Conservation (phyloP, 2,329 filamentous ascomycete genomes). For the Cladosporium sp. region DNA sequence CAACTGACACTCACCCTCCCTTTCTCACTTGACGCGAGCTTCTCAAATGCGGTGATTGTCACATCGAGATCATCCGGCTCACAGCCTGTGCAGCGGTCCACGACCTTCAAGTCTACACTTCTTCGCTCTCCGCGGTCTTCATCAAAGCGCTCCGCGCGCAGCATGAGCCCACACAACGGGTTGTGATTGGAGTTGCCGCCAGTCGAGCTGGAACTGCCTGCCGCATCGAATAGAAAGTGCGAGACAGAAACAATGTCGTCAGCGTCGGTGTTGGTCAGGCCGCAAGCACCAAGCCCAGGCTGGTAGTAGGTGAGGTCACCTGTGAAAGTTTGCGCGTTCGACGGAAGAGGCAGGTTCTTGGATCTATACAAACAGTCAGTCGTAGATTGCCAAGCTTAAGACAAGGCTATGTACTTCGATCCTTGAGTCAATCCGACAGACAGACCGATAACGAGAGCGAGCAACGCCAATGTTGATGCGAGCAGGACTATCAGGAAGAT, state of each 20-base stretch:
- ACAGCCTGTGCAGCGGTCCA: constrained; percentile 59
- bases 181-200: constrained; percentile 53
- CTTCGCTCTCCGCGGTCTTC: constrained; percentile 39
- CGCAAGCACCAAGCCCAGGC: constrained; percentile 64
- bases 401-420: constrained; percentile 11
- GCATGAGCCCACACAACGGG: constrained; percentile 59
- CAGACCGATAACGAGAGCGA: constrained; percentile 38
- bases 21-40: constrained; percentile 33
- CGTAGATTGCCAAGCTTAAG: background rate
- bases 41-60: constrained; percentile 42
- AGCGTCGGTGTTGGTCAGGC: constrained; percentile 45
- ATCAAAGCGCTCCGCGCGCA: constrained; percentile 53
- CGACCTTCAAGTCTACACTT: constrained; percentile 58
- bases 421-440: constrained; percentile 32
- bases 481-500: constrained; percentile 33
- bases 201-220: constrained; percentile 32
- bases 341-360: constrained; percentile 47
- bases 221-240: constrained; percentile 59
- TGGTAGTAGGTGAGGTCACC: constrained; percentile 67
- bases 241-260: constrained; percentile 64
- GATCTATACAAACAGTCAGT: constrained; percentile 16
- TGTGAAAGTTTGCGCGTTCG: constrained; percentile 46
- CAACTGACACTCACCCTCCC: constrained; percentile 29
- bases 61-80: constrained; percentile 44
- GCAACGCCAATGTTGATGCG: constrained; percentile 28